Evolutionary conservation across 129 eudicot species (phyloP), one percentile per base, ranked within the genome.

Genomic region (Mikania micrantha): DNA sequence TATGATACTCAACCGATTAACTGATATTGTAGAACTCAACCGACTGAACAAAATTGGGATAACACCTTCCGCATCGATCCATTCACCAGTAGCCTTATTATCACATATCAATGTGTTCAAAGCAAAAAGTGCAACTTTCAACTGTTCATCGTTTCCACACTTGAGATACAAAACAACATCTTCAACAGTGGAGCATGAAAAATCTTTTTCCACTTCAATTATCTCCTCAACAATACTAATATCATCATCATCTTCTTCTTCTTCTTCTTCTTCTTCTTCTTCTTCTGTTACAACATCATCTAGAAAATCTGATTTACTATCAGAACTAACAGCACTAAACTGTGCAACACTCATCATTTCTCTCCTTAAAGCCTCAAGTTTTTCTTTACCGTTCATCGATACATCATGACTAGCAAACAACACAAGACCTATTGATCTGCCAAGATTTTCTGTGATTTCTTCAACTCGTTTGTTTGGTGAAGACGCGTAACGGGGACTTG

Each of bases 391-490:
- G 15, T 59, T 77, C 62, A 88, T 38, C 12, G 86, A 73, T 22
- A 85, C 85, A 24, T 88, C 94, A 66, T 76, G 84, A 67, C 94
- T 73, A 17, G 97, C 96, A 70, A 91, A 91, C 22, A 91, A 67
- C 25, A 88, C 86, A 45, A 91, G 96, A 45, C 97, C 97, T 63
- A 91, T 77, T 0, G 96, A 88, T 64, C 97, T 74, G 12, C 96
- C 97, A 5, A 91, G 82, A 78, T 85, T 88, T 36, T 85, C 88
- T 0, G 84, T 74, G 21, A 91, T 75, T 13, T 77, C 74, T 52
- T 88, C 88, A 2, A 88, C 63, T 7, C 78, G 70, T 53, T 85
- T 83, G 16, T 73, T 50, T 0, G 87, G 96, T 7, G 92, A 77
- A 19, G 83, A 79, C 0, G 50, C 65, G 19, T 50, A 13, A 19